Percentiles rank a stretch among this genome's conserved stretches.
These are phyloP conservation scores for Solanum corneliomulleri DNA, from an alignment of 257 asterid species.

Conservation along the genomic window DNA sequence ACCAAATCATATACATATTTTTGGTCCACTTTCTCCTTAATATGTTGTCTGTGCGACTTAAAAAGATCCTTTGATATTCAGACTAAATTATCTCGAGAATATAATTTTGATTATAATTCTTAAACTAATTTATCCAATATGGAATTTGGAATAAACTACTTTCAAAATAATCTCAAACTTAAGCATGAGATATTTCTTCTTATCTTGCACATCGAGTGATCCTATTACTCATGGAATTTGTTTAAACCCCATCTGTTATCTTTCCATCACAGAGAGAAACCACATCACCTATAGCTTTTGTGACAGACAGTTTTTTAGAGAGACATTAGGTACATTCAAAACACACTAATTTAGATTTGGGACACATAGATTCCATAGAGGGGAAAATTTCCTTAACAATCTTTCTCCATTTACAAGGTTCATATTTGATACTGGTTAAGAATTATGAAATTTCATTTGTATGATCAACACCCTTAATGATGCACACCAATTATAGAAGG, in stretches of 20 bases:
- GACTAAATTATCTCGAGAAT: neutral
- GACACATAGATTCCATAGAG: neutral
- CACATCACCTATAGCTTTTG: neutral
- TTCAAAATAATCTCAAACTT: neutral
- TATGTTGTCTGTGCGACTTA: neutral
- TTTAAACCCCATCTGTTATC: neutral
- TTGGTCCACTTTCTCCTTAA: neutral
- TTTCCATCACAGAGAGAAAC: neutral
- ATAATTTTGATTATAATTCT: neutral
- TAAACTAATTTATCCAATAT: neutral
- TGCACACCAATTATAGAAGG: neutral
- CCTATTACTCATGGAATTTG: neutral
- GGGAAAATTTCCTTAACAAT: neutral
- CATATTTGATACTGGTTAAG: neutral
- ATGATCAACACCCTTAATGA: neutral
- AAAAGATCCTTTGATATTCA: neutral
- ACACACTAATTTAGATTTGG: neutral
- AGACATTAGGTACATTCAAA: neutral
- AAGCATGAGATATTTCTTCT: neutral
- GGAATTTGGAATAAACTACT: neutral
- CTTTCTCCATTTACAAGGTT: neutral
- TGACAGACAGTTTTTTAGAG: neutral
- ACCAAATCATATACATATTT: neutral
- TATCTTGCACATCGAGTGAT: neutral
- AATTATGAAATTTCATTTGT: neutral